Evolutionary conservation across 305 asterid species (phyloP), one percentile per base, ranked within the genome.

Genomic region (Fraxinus xanthoxyloides): DNA sequence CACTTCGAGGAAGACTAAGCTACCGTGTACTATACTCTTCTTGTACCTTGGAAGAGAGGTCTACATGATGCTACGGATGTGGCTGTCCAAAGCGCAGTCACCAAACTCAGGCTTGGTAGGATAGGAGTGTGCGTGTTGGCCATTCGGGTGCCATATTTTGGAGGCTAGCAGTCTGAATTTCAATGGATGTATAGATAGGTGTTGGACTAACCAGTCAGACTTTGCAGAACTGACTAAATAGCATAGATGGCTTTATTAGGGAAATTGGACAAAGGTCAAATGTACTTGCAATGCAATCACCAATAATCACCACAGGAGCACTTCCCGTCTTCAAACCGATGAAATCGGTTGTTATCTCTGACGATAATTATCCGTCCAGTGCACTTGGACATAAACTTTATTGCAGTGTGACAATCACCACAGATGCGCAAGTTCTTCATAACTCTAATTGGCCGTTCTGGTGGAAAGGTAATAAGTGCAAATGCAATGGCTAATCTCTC

Each of bases 261-360:
- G 72, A 65, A 26, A 12, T 76, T 40, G 36, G 51, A 43, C 82
- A 73, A 63, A 75, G 30, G 72, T 67, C 48, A 81, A 77, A 43
- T 17, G 28, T 65, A 59, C 56, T 72, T 28, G 75, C 81, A 30
- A 36, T 24, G 75, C 84, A 84, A 84, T 89, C 92, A 94, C 97
- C 97, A 94, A 78, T 92, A 94, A 87, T 92, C 97, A 40, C 95
- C 93, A 88, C 97, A 94, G 5, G 95, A 90, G 88, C 98, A 94
- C 36, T 80, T 85, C 75, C 97, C 97, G 56, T 87, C 84, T 63
- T 87, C 89, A 78, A 94, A 94, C 76, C 86, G 86, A 85, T 91
- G 98, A 87, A 94, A 94, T 72, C 98, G 85, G 35, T 88, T 94
- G 80, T 94, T 94, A 80, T 94, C 98, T 80, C 98, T 91, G 79